Evolutionary conservation across 805 yeast genomes (phyloP).

Genomic region (Danielia reshetovae): DNA sequence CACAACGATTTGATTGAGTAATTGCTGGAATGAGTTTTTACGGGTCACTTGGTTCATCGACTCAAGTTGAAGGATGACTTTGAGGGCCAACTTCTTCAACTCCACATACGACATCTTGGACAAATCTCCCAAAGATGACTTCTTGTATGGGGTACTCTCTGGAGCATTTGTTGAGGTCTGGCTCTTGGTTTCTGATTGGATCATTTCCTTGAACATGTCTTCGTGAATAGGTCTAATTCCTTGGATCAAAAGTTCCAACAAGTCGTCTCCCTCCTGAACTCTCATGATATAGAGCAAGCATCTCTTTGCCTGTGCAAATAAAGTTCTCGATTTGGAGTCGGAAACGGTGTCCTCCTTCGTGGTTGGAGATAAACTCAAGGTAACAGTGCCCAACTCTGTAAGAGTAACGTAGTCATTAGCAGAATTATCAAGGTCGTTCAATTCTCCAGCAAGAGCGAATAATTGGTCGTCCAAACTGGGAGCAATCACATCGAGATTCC

Average conservation of each 20-base stretch:
- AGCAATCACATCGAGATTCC: conserved; percentile 40
- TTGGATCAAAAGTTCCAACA: conserved; percentile 64
- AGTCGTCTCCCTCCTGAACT: conserved; percentile 67
- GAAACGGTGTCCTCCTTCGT: conserved; percentile 43
- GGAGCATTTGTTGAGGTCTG: not conserved
- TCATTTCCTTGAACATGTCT: conserved; percentile 50
- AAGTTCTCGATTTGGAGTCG: conserved; percentile 55
- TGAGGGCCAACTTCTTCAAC: conserved; percentile 71
- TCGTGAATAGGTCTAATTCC: conserved; percentile 73
- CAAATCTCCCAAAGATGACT: conserved; percentile 49
- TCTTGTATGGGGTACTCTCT: conserved; percentile 30
- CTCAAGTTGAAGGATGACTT: conserved; percentile 73
- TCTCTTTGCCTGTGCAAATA: conserved; percentile 75
- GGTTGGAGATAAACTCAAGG: conserved; percentile 54
- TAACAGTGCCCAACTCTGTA: conserved; percentile 49
- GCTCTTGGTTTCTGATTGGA: conserved; percentile 40
- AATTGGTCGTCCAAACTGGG: conserved; percentile 55
- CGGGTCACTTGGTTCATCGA: conserved; percentile 59
- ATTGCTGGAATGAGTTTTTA: conserved; percentile 67
- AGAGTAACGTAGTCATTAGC: conserved; percentile 43
- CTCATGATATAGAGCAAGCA: conserved; percentile 78
- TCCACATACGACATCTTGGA: conserved; percentile 58
- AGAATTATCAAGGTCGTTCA: conserved; percentile 34
- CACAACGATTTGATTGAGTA: conserved; percentile 77
- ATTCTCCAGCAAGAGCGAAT: conserved; percentile 37